These are phyloP conservation scores for Boletus subparvulus DNA, from an alignment of 768 basidiomycete species.

Conservation along the genomic window DNA sequence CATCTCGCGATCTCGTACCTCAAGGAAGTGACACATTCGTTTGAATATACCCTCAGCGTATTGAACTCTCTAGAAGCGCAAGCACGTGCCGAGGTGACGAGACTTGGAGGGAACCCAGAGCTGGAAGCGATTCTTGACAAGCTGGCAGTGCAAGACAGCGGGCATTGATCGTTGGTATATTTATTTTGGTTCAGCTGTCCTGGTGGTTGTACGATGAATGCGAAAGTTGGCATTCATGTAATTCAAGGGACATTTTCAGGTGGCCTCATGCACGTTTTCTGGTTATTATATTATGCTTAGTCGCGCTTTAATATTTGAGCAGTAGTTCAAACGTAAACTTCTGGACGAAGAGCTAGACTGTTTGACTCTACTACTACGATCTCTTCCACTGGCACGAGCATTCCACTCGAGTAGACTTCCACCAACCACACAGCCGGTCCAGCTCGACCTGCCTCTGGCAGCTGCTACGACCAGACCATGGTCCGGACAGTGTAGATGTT, in stretches of 20 bases:
- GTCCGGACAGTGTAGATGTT: too few relatives aligned
- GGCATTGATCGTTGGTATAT: not conserved
- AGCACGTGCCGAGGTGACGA: slow-evolving; percentile 61
- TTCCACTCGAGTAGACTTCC: too few relatives aligned
- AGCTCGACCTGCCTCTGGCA: too few relatives aligned
- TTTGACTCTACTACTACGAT: too few relatives aligned
- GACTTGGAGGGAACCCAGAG: slow-evolving; percentile 74
- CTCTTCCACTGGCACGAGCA: too few relatives aligned
- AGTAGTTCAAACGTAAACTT: too few relatives aligned
- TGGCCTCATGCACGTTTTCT: not conserved
- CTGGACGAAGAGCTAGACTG: too few relatives aligned
- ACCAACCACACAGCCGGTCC: too few relatives aligned
- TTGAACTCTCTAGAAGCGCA: slow-evolving; percentile 65
- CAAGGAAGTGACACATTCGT: slow-evolving; percentile 71
- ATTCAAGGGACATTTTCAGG: not conserved
- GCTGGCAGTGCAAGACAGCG: slow-evolving; percentile 34
- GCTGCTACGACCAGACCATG: too few relatives aligned
- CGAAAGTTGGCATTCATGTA: not conserved
- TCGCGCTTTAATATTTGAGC: not conserved
- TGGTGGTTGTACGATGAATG: not conserved
- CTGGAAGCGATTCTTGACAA: slow-evolving; percentile 58
- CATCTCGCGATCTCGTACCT: slow-evolving; percentile 79
- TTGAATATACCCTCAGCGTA: slow-evolving; percentile 81
- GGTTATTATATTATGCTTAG: not conserved
- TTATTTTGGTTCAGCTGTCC: not conserved